Evolutionary conservation across 805 yeast species (phyloP), one percentile per base, ranked within the genome.

Genomic region (Metschnikowia chrysomelidarum): DNA sequence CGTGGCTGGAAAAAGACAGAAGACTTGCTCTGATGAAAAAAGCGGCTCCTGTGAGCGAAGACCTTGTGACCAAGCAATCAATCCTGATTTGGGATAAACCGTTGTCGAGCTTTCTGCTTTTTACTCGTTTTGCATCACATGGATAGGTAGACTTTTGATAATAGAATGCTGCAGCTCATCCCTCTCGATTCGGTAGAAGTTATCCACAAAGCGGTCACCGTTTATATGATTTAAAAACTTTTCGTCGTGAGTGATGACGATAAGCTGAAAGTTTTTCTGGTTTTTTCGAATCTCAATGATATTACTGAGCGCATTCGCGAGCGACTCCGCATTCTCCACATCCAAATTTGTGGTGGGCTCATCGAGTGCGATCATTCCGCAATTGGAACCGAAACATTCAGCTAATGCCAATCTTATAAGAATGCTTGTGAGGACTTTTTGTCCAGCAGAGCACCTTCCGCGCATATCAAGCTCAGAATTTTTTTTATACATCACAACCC

Each of bases 371-470:
- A 93, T 87, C 60, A 93, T 84, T 32, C 98, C 98, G 65, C 96
- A 91, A 54, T 85, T 87, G 2, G 80, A 73, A 6, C 98, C 98
- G 66, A 93, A 91, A 52, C 97, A 87, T 59, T 93, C 98, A 1
- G 98, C 93, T 30, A 93, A 66, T 0, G 97, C 96, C 37, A 93
- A 63, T 36, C 99, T 71, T 38, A 93, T 91, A 20, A 93, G 79
- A 30, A 93, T 89, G 24, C 94, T 82, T 0, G 98, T 96, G 29
- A 93, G 62, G 4, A 93, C 97, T 52, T 88, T 87, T 59, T 93
- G 99, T 0, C 99, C 99, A 0, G 98, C 98, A 2, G 96, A 87
- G 57, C 99, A 93, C 39, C 98, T 67, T 0, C 98, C 99, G 43
- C 99, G 75, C 99, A 93, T 93, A 55, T 93, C 99, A 30, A 93